Evolutionary conservation across 2,329 filamentous ascomycete species (phyloP), one percentile per base, ranked within the genome.

Genomic region (Fusarium scirpi): DNA sequence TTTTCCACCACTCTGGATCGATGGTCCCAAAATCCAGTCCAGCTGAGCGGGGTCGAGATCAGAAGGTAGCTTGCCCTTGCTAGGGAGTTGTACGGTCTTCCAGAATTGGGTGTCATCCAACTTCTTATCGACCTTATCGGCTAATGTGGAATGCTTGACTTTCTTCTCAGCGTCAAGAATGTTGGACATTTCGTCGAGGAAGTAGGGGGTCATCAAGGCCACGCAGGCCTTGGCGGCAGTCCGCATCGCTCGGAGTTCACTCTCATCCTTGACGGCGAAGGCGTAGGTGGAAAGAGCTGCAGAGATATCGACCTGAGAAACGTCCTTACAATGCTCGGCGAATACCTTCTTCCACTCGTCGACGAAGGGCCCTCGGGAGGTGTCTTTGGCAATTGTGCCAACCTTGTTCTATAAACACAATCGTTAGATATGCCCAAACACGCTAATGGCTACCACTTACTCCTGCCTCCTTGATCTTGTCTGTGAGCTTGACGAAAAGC

Each of bases 121-220:
- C 83, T 98, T 98, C 76, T 90, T 89, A 73, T 95, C 90, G 32
- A 99, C 92, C 81, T 94, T 96, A 76, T 93, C 90, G n/a, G 93
- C 90, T 10, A 99, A 87, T 4, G 87, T 87, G 71, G 91, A 93
- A 82, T 99, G 96, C 69, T 94, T 96, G 78, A 98, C 94, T 79
- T 97, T 97, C 85, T 97, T 98, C 80, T 98, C 97, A 73, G 94
- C 92, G 77, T 99, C 96, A 65, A 99, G 89, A 55, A 98, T 92
- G 74, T 92, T 92, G 53, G 95, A 97, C 94, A 99, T 98, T 80
- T 98, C 94, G 78, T 99, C 96, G 71, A 99, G 91, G 80, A 98
- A 98, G 81, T 96, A 99, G 64, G 95, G 94, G 53, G 94, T 94
- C 91, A 98, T 97, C 65, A 98, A 85, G 62, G 94, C 94, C 71